Evolutionary conservation across 2,329 filamentous ascomycete species (phyloP), one percentile per base, ranked within the genome.

Genomic region (Sordariomycetes sp.): DNA sequence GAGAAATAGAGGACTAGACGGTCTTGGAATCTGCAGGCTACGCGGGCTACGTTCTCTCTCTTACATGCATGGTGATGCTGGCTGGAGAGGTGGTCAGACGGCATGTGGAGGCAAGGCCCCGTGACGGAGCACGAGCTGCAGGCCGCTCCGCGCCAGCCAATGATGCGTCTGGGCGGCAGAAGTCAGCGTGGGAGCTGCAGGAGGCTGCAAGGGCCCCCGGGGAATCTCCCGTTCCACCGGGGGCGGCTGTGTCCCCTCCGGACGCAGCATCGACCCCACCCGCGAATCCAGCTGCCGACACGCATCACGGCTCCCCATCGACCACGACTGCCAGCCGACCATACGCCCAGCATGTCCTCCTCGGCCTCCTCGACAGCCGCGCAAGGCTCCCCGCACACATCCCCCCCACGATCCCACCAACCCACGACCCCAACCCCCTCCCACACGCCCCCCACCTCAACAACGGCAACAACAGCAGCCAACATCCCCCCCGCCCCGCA

Each of bases 401-500:
- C 28, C 3, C 28, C 28, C 28, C 28, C 28, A 3, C 28, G 8
- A 8, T 32, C 28, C 28, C 28, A 32, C 28, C 28, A 32, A 8
- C 28, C 61, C 39, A 53, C 58, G n/a, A 52, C 56, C 28, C 28
- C 55, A 28, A 51, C 58, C 12, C 45, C 56, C 50, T 22, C 24
- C 36, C 20, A 34, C 34, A 28, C 50, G 25, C 24, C 51, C 12
- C 24, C 51, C 24, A 25, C 60, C 59, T 20, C 55, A n/a, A n/a
- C 39, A 51, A 54, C 25, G 61, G 28, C 55, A 15, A 36, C 57
- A 57, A 52, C 58, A 58, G 52, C 63, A 56, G 36, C 61, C n/a
- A 42, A 15, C 36, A n/a, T 20, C 54, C 17, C 22, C 57, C 42
- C 12, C 74, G 70, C 75, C 55, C 71, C 74, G 64, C 71, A 71